Evolutionary conservation across 164 flowering plant species (phyloP).

Genomic region (Akebia trifoliata): DNA sequence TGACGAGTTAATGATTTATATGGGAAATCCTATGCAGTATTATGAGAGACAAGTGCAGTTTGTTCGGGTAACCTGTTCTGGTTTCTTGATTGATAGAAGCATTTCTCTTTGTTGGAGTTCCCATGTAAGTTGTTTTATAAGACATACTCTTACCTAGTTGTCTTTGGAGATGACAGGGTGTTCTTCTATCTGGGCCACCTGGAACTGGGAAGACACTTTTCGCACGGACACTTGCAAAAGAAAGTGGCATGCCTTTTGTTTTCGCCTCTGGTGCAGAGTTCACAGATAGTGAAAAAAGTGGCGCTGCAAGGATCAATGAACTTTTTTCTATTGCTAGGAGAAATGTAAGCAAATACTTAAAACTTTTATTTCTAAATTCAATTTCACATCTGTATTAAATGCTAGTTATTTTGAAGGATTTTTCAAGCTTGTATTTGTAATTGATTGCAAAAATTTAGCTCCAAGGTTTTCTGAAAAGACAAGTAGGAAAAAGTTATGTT

Average conservation of each 20-base stretch:
- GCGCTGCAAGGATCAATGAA: slow-evolving; percentile 85
- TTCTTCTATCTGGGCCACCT: slow-evolving; percentile 97
- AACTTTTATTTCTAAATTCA: slow-evolving; percentile 1
- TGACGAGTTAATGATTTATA: slow-evolving; percentile 93
- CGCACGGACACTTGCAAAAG: slow-evolving; percentile 91
- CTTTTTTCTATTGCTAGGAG: slow-evolving; percentile 87
- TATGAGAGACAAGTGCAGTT: slow-evolving; percentile 73
- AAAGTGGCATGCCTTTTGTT: slow-evolving; percentile 96
- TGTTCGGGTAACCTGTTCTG: slow-evolving; percentile 66
- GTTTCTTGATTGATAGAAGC: background rate
- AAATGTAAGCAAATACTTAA: slow-evolving; percentile 48
- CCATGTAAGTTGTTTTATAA: background rate
- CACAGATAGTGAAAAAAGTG: slow-evolving; percentile 89
- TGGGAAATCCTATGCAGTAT: slow-evolving; percentile 92
- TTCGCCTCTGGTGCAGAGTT: slow-evolving; percentile 99
- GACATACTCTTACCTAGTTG: slow-evolving; percentile 4
- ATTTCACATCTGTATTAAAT: background rate
- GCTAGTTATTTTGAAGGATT: background rate
- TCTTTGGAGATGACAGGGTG: slow-evolving; percentile 53
- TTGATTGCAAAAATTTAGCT: too few relatives aligned
- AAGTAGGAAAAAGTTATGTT: too few relatives aligned
- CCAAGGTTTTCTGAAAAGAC: too few relatives aligned
- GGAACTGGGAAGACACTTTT: slow-evolving; percentile 99
- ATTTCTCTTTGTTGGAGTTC: slow-evolving; percentile 2
- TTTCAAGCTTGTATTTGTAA: too few relatives aligned